Evolutionary conservation across 1,284 basidiomycete genomes (phyloP).

Genomic region (Porogramme epimiltina): DNA sequence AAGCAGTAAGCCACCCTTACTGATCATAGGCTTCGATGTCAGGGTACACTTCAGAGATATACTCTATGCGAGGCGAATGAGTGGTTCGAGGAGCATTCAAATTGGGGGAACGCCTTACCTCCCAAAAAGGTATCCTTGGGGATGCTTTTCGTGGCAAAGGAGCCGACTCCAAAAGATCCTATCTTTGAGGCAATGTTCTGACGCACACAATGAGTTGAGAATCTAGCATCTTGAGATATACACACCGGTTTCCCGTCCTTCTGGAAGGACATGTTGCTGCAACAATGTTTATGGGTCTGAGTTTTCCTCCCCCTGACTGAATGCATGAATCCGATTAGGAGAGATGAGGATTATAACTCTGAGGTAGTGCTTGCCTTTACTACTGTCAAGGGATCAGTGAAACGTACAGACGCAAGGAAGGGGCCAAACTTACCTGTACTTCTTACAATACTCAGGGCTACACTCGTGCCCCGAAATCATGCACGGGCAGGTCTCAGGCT

Average conservation of each 20-base stretch:
- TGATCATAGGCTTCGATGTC: constrained; percentile 4
- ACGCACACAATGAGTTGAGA: background rate
- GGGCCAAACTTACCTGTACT: background rate
- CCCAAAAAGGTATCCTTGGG: constrained; percentile 35
- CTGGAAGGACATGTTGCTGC: constrained; percentile 14
- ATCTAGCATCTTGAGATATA: background rate
- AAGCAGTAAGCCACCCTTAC: background rate
- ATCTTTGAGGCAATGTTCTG: constrained; percentile 38
- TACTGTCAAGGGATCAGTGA: background rate
- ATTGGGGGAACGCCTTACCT: constrained; percentile 30
- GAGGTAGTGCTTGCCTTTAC: background rate
- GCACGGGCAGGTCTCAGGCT: constrained; percentile 46
- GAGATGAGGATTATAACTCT: background rate
- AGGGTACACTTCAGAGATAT: constrained; percentile 44
- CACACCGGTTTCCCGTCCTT: constrained; percentile 6
- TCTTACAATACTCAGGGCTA: constrained; percentile 39
- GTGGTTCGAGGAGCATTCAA: background rate
- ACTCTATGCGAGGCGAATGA: constrained; percentile 37
- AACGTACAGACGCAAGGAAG: no score
- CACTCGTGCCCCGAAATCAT: constrained; percentile 39
- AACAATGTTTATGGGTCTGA: constrained; percentile 3
- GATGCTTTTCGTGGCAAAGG: constrained; percentile 40
- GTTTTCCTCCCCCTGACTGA: background rate
- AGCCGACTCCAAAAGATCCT: constrained; percentile 43
- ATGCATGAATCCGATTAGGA: no score